phyloP scores from a whole-genome alignment of 768 basidiomycete species.

The Artomyces pyxidatus region DNA sequence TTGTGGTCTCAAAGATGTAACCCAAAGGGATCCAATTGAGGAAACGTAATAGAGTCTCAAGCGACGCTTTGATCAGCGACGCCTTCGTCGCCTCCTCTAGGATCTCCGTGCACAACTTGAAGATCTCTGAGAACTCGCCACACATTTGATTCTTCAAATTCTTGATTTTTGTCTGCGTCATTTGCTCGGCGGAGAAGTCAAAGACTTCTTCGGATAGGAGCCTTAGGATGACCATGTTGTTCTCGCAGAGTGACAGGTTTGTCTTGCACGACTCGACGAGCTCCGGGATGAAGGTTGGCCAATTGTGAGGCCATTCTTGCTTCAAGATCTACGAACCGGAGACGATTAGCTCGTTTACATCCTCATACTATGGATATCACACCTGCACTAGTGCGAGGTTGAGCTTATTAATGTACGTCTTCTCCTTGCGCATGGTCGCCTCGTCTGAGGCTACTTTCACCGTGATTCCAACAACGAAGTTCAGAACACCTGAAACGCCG shows the following conservation, averaged over 20 bases:
- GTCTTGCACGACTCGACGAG: slow-evolving; percentile 96
- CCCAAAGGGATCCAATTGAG: slow-evolving; percentile 99
- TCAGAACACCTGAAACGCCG: slow-evolving; percentile 67
- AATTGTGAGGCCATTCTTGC: slow-evolving; percentile 99
- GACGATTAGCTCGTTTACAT: slow-evolving; percentile 1
- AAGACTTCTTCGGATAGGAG: slow-evolving; percentile 98
- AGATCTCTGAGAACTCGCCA: slow-evolving; percentile 94
- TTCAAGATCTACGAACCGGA: slow-evolving; percentile 73
- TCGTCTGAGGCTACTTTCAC: slow-evolving; percentile 95
- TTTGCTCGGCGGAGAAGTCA: slow-evolving; percentile 96
- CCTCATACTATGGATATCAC: too few species aligned
- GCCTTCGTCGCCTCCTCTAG: slow-evolving; percentile 96
- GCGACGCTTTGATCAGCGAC: slow-evolving; percentile 85
- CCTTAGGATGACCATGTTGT: slow-evolving; percentile 98
- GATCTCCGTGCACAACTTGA: slow-evolving; percentile 94
- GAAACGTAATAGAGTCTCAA: slow-evolving; percentile 93
- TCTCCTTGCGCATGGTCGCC: slow-evolving; percentile 79
- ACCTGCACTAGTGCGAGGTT: slow-evolving; percentile 95
- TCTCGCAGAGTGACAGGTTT: slow-evolving; percentile 94
- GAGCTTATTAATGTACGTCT: slow-evolving; percentile 91
- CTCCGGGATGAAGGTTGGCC: slow-evolving; percentile 96
- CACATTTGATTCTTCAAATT: slow-evolving; percentile 98
- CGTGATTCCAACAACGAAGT: slow-evolving; percentile 90
- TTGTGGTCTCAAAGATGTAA: slow-evolving; percentile 96
- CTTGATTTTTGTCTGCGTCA: slow-evolving; percentile 97